Percentiles rank a stretch among this genome's conserved stretches.
Evolutionary conservation across 73 alveolate species (phyloP).

Genomic region (Strombidium stylifer): DNA sequence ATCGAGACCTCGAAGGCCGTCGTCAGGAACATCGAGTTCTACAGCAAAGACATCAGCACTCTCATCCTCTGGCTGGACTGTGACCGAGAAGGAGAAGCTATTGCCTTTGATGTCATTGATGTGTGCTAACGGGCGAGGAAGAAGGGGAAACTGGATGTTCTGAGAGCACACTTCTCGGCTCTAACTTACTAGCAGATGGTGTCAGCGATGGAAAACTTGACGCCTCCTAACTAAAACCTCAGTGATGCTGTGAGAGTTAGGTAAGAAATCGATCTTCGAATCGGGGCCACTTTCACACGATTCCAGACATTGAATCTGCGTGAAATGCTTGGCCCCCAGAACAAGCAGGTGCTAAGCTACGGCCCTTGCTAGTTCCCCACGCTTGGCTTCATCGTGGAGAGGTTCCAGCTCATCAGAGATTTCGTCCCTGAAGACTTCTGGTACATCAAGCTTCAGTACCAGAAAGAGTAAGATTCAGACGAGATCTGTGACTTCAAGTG

Average conservation of each 20-base stretch:
- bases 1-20: conserved; percentile 45
- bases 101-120: conserved; percentile 93
- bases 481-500: conserved; percentile 66
- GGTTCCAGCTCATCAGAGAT: conserved; percentile 87
- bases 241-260: conserved; percentile 97
- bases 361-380: conserved; percentile 99
- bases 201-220: conserved; percentile 59
- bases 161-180: conserved; percentile 90
- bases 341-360: conserved; percentile 72
- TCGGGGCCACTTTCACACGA: conserved; percentile 98
- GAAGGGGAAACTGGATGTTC: conserved; percentile 35
- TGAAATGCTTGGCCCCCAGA: conserved; percentile 27
- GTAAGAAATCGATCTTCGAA: conserved; percentile 93
- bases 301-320: conserved; percentile 82
- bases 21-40: conserved; percentile 30
- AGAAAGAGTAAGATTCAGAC: conserved; percentile 25
- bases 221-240: conserved; percentile 90
- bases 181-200: conserved; percentile 63
- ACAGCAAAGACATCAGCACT: conserved; percentile 42
- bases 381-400: conserved; percentile 97
- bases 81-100: conserved; percentile 99
- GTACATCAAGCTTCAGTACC: conserved; percentile 79
- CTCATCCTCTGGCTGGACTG: conserved; percentile 99
- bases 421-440: conserved; percentile 96
- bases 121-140: conserved; percentile 41